These are phyloP conservation scores for Hsuehochloa calcarea DNA, from an alignment of 176 grass and related monocot species.

Conservation along the genomic window DNA sequence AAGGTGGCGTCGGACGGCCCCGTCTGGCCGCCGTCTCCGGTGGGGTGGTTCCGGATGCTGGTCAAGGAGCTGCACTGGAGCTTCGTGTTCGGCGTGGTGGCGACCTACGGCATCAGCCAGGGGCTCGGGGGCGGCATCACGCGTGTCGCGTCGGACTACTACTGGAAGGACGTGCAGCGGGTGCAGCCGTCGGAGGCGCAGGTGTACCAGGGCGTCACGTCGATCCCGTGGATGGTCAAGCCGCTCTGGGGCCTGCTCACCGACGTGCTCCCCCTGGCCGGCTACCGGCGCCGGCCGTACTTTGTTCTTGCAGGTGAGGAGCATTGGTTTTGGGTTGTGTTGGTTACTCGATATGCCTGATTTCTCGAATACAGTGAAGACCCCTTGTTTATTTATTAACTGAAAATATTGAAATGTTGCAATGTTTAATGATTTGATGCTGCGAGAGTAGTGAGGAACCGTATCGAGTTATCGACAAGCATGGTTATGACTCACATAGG, in stretches of 20 bases:
- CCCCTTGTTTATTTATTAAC: not conserved
- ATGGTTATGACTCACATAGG: not conserved
- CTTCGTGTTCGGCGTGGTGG: constrained; percentile 69
- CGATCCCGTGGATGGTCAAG: constrained; percentile 88
- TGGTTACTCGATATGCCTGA: not conserved
- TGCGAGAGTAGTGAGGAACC: not conserved
- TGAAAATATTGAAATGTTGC: not conserved
- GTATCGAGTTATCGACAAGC: not conserved
- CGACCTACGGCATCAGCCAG: constrained; percentile 71
- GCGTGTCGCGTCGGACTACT: constrained; percentile 83
- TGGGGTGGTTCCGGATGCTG: constrained; percentile 77
- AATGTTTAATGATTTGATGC: not conserved
- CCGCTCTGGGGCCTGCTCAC: constrained; percentile 86
- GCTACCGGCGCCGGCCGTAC: constrained; percentile 78
- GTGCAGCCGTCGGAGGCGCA: constrained; percentile 84
- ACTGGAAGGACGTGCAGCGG: constrained; percentile 95
- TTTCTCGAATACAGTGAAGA: not conserved
- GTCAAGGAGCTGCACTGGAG: constrained; percentile 78
- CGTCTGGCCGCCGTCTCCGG: constrained; percentile 37
- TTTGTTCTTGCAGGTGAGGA: constrained; percentile 72
- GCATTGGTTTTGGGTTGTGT: not conserved
- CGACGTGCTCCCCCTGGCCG: constrained; percentile 81
- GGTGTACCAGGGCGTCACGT: constrained; percentile 82
- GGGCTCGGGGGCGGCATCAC: constrained; percentile 63
- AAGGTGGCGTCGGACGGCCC: not conserved